Base-by-base conservation (phyloP, 2,329 filamentous ascomycete genomes). In the Botrytis paeoniae region DNA sequence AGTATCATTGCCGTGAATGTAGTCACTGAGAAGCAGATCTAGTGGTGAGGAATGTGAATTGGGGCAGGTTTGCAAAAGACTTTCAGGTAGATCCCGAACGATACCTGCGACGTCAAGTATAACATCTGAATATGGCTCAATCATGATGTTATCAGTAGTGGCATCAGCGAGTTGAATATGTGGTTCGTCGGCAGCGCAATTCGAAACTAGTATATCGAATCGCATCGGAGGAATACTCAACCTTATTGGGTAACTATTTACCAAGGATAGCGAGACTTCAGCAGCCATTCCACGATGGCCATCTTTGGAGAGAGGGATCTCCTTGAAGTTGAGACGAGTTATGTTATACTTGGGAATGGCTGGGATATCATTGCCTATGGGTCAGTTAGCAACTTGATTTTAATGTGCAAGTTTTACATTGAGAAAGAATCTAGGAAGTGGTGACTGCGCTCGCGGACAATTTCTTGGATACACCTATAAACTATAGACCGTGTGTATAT, bases 191-290 rank as follows among this genome's bases (percentile, higher is more conserved):
- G 88, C 85, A 39, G 88, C 86, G 82, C 96, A 99, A 75, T 94
- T 94, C 61, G 93, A 91, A 9, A 98, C 91, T 64, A 97, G 85
- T 43, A 98, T 89, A 75, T 95, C 91, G 79, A 98, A 98, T 0
- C 89, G 90, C 73, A 98, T 89, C 54, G 92, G 86, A 20, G 96
- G 96, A 32, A 98, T 85, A 35, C 89, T 87, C 70, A 98, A 84
- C 73, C 91, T 88, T 69, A 99, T 82, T 0, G 94, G 93, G 79
- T 93, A 97, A 70, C 90, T 85, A 81, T 98, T 97, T 78, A 88
- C 85, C 39, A 93, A 86, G 20, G 87, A 85, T 41, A 97, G 81
- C 48, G 92, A 89, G 41, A 94, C 91, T 82, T 97, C 93, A 61
- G 93, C 94, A 63, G 89, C 91, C 85, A 99, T 92, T 20, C 91